Conservation (phyloP, 331 rosid genomes). For the Dryas integrifolia region DNA sequence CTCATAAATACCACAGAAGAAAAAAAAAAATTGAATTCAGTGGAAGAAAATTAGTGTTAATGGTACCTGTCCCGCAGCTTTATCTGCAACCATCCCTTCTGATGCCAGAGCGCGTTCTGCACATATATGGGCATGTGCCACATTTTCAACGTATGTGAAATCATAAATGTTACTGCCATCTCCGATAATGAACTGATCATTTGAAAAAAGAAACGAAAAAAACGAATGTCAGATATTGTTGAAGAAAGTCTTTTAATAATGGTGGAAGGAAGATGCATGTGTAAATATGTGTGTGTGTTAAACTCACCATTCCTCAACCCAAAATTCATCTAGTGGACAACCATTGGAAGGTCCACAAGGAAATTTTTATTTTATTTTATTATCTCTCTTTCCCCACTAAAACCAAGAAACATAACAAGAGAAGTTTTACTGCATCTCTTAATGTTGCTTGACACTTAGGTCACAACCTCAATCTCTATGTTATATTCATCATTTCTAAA, state of each 20-base stretch:
- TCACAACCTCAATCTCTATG: no score
- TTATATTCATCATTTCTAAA: no score
- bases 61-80: conserved; percentile 86
- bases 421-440: no score
- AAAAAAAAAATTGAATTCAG: background rate
- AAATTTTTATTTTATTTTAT: no score
- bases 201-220: conserved; percentile 27
- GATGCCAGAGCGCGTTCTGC: conserved; percentile 91
- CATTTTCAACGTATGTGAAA: conserved; percentile 94
- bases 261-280: background rate
- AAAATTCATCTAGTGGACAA: no score
- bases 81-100: conserved; percentile 57
- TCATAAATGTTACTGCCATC: conserved; percentile 81
- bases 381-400: no score
- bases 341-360: no score
- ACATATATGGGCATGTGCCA: conserved; percentile 91
- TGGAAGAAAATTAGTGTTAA: background rate
- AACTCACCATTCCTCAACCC: no score
- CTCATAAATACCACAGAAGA: background rate
- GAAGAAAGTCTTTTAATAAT: conserved; percentile 5
- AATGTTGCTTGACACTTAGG: no score
- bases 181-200: conserved; percentile 81
- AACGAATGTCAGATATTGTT: conserved; percentile 6
- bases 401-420: no score
- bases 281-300: background rate